Evolutionary conservation across 345 rosid genomes (phyloP), one percentile per base, ranked within the genome.

Genomic region (Physaria fendleri): DNA sequence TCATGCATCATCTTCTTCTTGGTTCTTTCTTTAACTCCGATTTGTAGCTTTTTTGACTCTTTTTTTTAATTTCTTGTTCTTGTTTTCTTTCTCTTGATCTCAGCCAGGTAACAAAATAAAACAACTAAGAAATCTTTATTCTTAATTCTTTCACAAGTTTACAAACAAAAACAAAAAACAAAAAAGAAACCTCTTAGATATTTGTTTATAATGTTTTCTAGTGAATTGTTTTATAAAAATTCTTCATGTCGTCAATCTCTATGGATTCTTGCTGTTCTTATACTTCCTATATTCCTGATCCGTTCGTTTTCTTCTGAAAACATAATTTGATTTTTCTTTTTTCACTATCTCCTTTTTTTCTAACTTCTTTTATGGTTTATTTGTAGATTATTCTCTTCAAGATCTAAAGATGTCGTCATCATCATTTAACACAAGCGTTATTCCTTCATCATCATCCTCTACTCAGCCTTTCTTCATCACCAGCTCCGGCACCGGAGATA

Each of bases 1-100:
- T 69, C 63, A 70, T 71, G 63, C 78, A 74, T 71, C 78, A 75
- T 68, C 77, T 71, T 79, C 71, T 77, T 69, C 73, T 44, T 70
- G 74, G 74, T 62, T 64, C 53, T 62, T 69, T 70, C 74, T 70
- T 43, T 45, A 56, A 46, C 16, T 46, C 54, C 54, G 69, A 33
- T 63, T 70, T 41, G 32, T 55, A 55, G 47, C 74, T 70, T 69
- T 53, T 60, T 62, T 61, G 25, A 59, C 43, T 38, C n/a, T 8
- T 8, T 24, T 37, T 28, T 59, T 5, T 40, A 12, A 6, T 13
- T 69, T 75, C 73, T 77, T 66, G 13, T 70, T 76, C 74, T 77
- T 71, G 81, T 74, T 74, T 68, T 61, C 71, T 78, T 71, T 84
- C 86, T 76, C 74, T 77, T 79, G 34, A 62, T 69, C 69, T 46